Evolutionary conservation across 768 basidiomycete genomes (phyloP), one percentile per base, ranked within the genome.

Genomic region (Saitozyma podzolica): DNA sequence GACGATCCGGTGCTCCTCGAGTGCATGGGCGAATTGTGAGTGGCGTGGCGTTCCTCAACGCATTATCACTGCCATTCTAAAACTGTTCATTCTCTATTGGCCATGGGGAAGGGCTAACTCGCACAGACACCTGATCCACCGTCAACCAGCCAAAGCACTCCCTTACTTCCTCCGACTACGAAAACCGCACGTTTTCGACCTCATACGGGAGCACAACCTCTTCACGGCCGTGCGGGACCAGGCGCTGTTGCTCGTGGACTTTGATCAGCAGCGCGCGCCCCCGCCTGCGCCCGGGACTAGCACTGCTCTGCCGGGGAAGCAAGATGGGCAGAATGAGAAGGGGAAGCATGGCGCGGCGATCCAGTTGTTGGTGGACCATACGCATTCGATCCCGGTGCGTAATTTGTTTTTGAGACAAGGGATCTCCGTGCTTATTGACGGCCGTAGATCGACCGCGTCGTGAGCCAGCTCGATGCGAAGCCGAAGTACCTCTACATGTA

Each of bases 171-270:
- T 99, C 14, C 86, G 91, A 8, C 83, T 98, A 14, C 87, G 93
- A 8, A 84, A 88, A 54, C 87, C 92, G 8, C 88, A 92, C 69
- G 95, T 97, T 11, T 95, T 99, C 77, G 89, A 93, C 63, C 87
- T 99, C 59, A 96, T 99, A 69, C 84, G 89, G 42, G 92, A 96
- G 58, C 83, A 96, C 74, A 95, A 95, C 72, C 82, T 99, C 7
- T 99, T 96, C 79, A 90, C 93, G 20, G 91, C 91, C 59, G 91
- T 99, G 2, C 89, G 91, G 73, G 93, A 98, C 72, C 93, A 96
- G 79, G 92, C 90, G 16, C 82, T 96, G 3, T 83, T 92, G 10
- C 86, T 99, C 1, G 89, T 99, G 11, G 92, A 98, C 73, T 98
- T 98, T 65, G 95, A 97, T 70, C 87, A 90, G 60, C 91, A 95